phyloP scores from a whole-genome alignment of 2,329 filamentous ascomycete genomes.

The Dothideomycetes sp. region DNA sequence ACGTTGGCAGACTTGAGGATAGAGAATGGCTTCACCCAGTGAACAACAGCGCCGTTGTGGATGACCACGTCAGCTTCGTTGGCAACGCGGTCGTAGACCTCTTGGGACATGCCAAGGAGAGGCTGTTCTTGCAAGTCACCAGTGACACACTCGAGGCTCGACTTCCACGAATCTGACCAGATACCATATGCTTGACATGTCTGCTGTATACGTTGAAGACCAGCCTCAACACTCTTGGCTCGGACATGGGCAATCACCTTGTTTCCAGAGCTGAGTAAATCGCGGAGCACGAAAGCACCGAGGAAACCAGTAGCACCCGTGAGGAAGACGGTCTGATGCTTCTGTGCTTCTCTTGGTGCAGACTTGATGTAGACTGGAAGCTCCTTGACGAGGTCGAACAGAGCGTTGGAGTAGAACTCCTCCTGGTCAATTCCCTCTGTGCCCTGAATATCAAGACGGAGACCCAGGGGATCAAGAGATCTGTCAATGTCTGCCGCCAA shows the following conservation, averaged over 20 bases:
- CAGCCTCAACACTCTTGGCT: constrained; percentile 49
- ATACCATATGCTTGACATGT: constrained; percentile 68
- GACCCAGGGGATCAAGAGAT: constrained; percentile 36
- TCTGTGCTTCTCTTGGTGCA: constrained; percentile 19
- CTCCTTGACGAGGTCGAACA: constrained; percentile 37
- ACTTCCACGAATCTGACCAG: constrained; percentile 60
- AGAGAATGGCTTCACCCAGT: constrained; percentile 74
- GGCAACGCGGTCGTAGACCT: constrained; percentile 53
- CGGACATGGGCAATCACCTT: constrained; percentile 69
- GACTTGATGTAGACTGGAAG: constrained; percentile 32
- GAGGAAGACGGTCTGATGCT: constrained; percentile 55
- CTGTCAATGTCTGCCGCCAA: constrained; percentile 44
- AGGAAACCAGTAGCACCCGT: constrained; percentile 89
- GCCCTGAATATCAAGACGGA: constrained; percentile 34
- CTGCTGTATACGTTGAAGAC: constrained; percentile 51
- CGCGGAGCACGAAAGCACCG: constrained; percentile 66
- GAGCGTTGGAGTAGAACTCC: constrained; percentile 41
- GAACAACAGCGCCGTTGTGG: constrained; percentile 68
- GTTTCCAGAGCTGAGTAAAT: constrained; percentile 47
- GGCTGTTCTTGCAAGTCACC: constrained; percentile 63
- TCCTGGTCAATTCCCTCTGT: constrained; percentile 30
- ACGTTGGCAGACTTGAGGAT: constrained; percentile 67
- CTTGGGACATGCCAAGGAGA: constrained; percentile 58
- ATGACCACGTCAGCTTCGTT: constrained; percentile 57
- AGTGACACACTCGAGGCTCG: constrained; percentile 54